Evolutionary conservation across 192 early-diverging fungal species (phyloP).

Genomic region (Backusella macrospora): DNA sequence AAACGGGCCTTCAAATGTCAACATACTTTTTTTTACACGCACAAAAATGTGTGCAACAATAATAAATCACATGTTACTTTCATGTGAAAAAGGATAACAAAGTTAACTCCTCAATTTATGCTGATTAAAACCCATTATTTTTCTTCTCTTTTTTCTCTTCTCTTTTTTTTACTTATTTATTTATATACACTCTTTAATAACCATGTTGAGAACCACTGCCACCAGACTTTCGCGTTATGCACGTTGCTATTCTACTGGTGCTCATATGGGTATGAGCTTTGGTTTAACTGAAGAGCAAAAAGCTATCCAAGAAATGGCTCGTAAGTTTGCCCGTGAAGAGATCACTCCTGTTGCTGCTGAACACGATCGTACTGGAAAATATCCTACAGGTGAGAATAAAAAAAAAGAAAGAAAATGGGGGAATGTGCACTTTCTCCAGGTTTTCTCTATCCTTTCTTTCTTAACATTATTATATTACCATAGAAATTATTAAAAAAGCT

Average conservation of each 20-base stretch:
- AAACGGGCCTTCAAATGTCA: neutral
- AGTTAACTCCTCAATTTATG: neutral
- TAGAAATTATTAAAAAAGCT: conserved; percentile 79
- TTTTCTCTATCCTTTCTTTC: neutral
- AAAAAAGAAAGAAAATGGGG: neutral
- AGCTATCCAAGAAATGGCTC: conserved; percentile 86
- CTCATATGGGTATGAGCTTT: conserved; percentile 49
- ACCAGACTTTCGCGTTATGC: neutral
- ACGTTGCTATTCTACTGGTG: conserved; percentile 18
- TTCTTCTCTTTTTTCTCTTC: neutral
- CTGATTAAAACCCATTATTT: neutral
- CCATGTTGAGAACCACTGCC: conserved; percentile 12
- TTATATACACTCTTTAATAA: neutral
- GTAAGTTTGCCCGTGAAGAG: conserved; percentile 86
- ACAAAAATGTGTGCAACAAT: neutral
- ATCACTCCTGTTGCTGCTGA: conserved; percentile 91
- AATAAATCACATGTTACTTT: neutral
- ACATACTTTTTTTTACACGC: neutral
- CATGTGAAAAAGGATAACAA: conserved; percentile 6
- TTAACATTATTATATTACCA: neutral
- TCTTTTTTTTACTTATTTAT: neutral
- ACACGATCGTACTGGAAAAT: conserved; percentile 93
- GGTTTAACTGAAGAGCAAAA: conserved; percentile 81
- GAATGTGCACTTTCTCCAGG: neutral
- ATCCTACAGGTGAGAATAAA: conserved; percentile 60